Conservation (phyloP, 345 rosid genomes). For the Populus ilicifolia region DNA sequence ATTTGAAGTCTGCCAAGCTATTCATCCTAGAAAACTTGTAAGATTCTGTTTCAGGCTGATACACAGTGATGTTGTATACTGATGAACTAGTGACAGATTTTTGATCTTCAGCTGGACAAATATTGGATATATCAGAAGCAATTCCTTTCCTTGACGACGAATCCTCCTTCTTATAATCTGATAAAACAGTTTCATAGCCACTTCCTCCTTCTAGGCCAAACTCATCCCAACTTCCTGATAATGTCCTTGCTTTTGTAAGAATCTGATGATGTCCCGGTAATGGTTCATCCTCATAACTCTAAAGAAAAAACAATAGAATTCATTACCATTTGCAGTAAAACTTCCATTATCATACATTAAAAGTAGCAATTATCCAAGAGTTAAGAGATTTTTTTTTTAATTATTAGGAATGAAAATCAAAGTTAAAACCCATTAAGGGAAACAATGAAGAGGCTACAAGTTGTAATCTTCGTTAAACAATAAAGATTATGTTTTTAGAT, state of each 20-base stretch:
- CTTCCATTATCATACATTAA: neutral
- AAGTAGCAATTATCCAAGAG: neutral
- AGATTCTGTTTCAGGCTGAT: slow-evolving; percentile 38
- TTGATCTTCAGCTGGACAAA: slow-evolving; percentile 54
- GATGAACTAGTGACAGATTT: slow-evolving; percentile 44
- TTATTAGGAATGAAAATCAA: neutral
- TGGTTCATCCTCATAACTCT: slow-evolving; percentile 86
- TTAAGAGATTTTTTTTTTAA: neutral
- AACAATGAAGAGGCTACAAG: neutral
- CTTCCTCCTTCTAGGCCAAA: slow-evolving; percentile 46
- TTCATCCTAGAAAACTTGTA: slow-evolving; percentile 48
- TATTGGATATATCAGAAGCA: slow-evolving; percentile 29
- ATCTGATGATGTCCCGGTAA: slow-evolving; percentile 42
- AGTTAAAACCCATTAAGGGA: neutral
- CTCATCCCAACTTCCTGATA: slow-evolving; percentile 74
- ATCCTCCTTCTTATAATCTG: slow-evolving; percentile 52
- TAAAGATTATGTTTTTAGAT: neutral
- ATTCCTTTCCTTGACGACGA: slow-evolving; percentile 55
- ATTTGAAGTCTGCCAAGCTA: slow-evolving; percentile 57
- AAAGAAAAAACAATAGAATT: slow-evolving; percentile 13
- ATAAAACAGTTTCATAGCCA: slow-evolving; percentile 38
- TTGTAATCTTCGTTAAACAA: neutral
- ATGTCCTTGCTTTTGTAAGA: slow-evolving; percentile 37
- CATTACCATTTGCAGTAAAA: neutral
- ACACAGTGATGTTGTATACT: slow-evolving; percentile 35